Evolutionary conservation across 2,329 filamentous ascomycete genomes (phyloP).

Genomic region (Penicillium sp.): DNA sequence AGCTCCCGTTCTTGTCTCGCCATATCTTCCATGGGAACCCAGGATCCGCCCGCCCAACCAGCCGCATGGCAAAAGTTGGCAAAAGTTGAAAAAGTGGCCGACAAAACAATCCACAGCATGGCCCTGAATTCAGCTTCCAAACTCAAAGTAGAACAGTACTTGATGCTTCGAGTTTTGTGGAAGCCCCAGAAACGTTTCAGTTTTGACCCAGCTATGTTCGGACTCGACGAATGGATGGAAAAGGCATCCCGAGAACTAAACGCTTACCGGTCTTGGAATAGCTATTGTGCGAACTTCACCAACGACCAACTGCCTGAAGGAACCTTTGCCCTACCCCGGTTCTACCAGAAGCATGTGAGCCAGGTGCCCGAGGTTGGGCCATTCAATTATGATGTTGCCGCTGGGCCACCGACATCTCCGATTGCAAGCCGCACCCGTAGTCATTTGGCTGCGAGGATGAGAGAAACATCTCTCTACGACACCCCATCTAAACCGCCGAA

Average conservation of each 20-base stretch:
- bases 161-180: not conserved
- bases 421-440: not conserved
- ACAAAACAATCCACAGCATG: not conserved
- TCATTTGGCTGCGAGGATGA: no score
- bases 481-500: not conserved
- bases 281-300: not conserved
- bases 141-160: not conserved
- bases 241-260: not conserved
- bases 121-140: not conserved
- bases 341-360: not conserved
- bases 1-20: no score
- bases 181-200: not conserved
- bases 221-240: not conserved
- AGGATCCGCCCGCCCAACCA: not conserved
- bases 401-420: not conserved
- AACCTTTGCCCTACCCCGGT: not conserved
- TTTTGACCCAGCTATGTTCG: not conserved
- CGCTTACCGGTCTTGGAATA: not conserved
- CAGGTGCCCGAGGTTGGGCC: not conserved
- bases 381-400: not conserved
- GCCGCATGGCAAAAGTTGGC: not conserved
- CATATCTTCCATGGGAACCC: not conserved
- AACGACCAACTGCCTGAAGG: not conserved
- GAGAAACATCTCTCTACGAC: no score
- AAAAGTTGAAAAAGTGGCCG: not conserved